Percentiles rank a stretch among this genome's conserved stretches.
phyloP scores from a whole-genome alignment of 257 asterid species.

The Solanum rostratum region DNA sequence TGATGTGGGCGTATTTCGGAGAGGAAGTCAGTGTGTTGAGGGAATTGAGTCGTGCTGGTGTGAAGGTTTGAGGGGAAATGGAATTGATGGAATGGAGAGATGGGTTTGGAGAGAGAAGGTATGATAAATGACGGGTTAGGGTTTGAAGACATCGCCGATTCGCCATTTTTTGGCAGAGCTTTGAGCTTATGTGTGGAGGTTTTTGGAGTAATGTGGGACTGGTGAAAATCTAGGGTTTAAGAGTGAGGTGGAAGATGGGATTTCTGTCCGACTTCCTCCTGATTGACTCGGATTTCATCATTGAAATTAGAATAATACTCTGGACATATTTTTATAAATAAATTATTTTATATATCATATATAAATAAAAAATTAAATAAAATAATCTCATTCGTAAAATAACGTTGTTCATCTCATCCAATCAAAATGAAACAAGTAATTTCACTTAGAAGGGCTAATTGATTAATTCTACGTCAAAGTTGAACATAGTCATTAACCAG shows the following conservation, averaged over 20 bases:
- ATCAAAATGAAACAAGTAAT: too few species aligned
- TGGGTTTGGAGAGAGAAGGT: background rate
- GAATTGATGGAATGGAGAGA: constrained; percentile 16
- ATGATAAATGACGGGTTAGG: constrained; percentile 16
- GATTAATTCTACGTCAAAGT: too few species aligned
- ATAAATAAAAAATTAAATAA: too few species aligned
- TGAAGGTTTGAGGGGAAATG: constrained; percentile 17
- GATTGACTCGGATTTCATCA: too few species aligned
- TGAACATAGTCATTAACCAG: too few species aligned
- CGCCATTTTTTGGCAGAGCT: constrained; percentile 37
- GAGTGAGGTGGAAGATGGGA: background rate
- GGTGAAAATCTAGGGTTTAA: background rate
- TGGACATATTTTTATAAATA: too few species aligned
- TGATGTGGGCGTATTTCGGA: background rate
- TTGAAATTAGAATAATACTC: too few species aligned
- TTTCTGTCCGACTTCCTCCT: background rate
- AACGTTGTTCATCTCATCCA: background rate
- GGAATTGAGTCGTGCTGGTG: constrained; percentile 10
- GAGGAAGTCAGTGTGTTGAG: constrained; percentile 4
- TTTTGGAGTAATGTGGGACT: background rate
- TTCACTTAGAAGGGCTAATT: too few species aligned
- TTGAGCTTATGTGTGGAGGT: background rate
- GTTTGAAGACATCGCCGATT: constrained; percentile 49
- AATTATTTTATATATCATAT: too few species aligned
- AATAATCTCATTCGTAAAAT: too few species aligned